phyloP scores from a whole-genome alignment of 2,329 filamentous ascomycete species.

The Sporothrix pallida region DNA sequence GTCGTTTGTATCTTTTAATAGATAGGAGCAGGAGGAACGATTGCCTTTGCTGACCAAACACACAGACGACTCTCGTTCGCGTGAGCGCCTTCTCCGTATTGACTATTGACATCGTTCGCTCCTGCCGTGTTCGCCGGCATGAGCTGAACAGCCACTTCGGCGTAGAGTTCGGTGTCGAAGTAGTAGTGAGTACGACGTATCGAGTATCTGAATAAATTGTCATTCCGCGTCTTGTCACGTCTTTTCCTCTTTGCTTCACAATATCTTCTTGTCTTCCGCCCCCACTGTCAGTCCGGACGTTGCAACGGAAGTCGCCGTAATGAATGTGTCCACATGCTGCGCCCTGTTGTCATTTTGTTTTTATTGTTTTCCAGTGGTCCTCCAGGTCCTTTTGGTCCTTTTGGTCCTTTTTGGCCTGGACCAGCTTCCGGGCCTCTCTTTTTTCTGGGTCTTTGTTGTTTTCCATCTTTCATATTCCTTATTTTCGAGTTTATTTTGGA shows the following conservation, averaged over 20 bases:
- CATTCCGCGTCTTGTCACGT: background rate
- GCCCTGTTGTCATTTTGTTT: conserved; percentile 16
- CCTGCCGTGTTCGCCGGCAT: no score
- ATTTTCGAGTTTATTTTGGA: background rate
- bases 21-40: background rate
- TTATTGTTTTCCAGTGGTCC: background rate
- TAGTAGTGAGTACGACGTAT: no score
- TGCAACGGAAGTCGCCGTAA: conserved; percentile 25
- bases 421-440: background rate
- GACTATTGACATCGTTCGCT: no score
- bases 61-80: background rate
- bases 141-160: background rate
- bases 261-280: background rate
- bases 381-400: background rate
- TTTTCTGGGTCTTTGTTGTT: background rate
- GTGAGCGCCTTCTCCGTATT: background rate
- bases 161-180: background rate
- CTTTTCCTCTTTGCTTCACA: background rate
- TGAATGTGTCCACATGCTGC: conserved; percentile 19
- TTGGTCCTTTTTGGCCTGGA: background rate
- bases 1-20: conserved; percentile 21
- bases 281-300: background rate
- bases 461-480: background rate
- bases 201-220: background rate
- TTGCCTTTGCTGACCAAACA: background rate